Evolutionary conservation across 2,329 filamentous ascomycete species (phyloP).

Genomic region (Drechslerella coelobrocha): DNA sequence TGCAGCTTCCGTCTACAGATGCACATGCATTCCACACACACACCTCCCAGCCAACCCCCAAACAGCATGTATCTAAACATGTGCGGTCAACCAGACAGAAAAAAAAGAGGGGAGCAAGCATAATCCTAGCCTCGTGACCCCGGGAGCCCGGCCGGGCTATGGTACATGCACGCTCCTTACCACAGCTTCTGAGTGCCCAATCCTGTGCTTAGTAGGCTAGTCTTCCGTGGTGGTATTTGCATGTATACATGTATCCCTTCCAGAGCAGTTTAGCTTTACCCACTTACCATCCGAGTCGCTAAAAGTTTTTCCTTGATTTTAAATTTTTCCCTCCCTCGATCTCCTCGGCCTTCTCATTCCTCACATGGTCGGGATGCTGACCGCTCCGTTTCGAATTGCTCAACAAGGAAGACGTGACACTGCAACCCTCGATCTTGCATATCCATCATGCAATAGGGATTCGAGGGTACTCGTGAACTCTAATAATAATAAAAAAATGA

Average conservation of each 20-base stretch:
- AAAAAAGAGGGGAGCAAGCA: not conserved
- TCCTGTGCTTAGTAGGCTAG: too few species aligned
- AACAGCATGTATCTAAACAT: too few species aligned
- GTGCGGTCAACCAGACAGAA: not conserved
- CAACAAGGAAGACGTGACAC: not conserved
- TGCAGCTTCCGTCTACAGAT: conserved; percentile 6
- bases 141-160: not conserved
- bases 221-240: too few species aligned
- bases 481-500: not conserved
- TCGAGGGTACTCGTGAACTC: not conserved
- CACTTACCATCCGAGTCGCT: not conserved
- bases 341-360: not conserved
- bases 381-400: conserved; percentile 5
- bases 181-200: not conserved
- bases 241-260: not conserved
- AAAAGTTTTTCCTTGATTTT: not conserved
- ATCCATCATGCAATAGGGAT: not conserved
- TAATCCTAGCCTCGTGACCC: conserved; percentile 2
- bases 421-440: not conserved
- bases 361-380: not conserved
- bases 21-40: conserved; percentile 2
- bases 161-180: not conserved
- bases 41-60: not conserved
- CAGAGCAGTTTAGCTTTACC: not conserved
- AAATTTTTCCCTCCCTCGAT: not conserved